Evolutionary conservation across 2,329 filamentous ascomycete genomes (phyloP).

Genomic region (Pseudogymnoascus sp.): DNA sequence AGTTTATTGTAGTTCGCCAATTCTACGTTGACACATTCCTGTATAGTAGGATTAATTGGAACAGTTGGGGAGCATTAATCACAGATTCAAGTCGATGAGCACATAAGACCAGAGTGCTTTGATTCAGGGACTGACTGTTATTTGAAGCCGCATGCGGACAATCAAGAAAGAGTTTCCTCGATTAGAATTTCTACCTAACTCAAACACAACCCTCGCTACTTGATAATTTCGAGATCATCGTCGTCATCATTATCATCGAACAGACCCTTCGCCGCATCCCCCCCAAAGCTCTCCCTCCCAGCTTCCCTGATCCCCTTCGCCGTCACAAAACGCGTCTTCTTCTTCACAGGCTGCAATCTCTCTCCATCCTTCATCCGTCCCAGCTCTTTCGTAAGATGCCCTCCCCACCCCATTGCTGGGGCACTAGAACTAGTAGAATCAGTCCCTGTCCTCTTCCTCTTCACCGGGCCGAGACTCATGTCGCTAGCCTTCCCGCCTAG

Average conservation of each 20-base stretch:
- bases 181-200: neutral
- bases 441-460: constrained; percentile 48
- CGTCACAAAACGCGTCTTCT: constrained; percentile 74
- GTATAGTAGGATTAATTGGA: neutral
- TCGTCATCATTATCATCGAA: constrained; percentile 24
- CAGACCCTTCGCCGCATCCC: constrained; percentile 30
- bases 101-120: neutral
- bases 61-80: neutral
- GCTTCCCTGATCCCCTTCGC: constrained; percentile 70
- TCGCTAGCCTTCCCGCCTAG: constrained; percentile 32
- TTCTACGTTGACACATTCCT: neutral
- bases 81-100: neutral
- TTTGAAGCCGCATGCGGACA: neutral
- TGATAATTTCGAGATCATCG: constrained; percentile 27
- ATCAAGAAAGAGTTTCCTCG: neutral
- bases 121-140: neutral
- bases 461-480: constrained; percentile 50
- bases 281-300: constrained; percentile 62
- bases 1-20: neutral
- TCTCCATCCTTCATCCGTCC: constrained; percentile 54
- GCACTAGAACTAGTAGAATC: constrained; percentile 24
- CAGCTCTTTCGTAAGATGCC: constrained; percentile 45
- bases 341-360: constrained; percentile 41
- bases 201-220: constrained; percentile 1
- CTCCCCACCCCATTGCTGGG: constrained; percentile 46